phyloP scores from a whole-genome alignment of 108 stramenopile genomes.

The Chaetoceros tenuissimus region DNA sequence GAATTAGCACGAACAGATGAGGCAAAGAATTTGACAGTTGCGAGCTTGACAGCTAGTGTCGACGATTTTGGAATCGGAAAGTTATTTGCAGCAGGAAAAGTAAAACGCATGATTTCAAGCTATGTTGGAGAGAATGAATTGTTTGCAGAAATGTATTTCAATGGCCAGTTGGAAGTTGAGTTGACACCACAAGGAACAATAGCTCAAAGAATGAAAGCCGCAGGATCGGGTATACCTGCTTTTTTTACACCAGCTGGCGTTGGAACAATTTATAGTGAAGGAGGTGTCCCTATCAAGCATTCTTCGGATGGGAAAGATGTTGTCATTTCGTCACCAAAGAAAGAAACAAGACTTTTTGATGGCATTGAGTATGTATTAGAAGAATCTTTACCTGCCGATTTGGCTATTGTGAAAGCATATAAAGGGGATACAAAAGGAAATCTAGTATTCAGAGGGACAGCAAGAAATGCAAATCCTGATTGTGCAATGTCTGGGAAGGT shows the following conservation, averaged over 20 bases:
- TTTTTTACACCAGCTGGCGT: constrained; percentile 90
- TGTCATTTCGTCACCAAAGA: constrained; percentile 34
- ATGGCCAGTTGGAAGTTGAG: constrained; percentile 79
- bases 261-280: constrained; percentile 83
- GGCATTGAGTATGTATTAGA: constrained; percentile 87
- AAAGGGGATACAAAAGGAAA: constrained; percentile 90
- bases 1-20: constrained; percentile 27
- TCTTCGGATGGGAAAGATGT: constrained; percentile 53
- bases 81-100: constrained; percentile 69
- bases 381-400: constrained; percentile 68
- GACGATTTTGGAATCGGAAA: constrained; percentile 74
- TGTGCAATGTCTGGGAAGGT: constrained; percentile 82
- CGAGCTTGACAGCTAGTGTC: constrained; percentile 76
- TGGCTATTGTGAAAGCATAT: constrained; percentile 79
- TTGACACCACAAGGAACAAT: constrained; percentile 87
- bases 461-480: constrained; percentile 89
- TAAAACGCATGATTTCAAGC: constrained; percentile 76
- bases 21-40: constrained; percentile 61
- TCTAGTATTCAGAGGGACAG: constrained; percentile 83
- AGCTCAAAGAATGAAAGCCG: constrained; percentile 74
- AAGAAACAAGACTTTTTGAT: constrained; percentile 67
- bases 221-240: constrained; percentile 85
- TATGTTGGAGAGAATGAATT: constrained; percentile 91
- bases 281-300: constrained; percentile 88
- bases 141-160: constrained; percentile 81